phyloP scores from a whole-genome alignment of 371 early-diverging fungal genomes.

The Haplosporangium sp. region DNA sequence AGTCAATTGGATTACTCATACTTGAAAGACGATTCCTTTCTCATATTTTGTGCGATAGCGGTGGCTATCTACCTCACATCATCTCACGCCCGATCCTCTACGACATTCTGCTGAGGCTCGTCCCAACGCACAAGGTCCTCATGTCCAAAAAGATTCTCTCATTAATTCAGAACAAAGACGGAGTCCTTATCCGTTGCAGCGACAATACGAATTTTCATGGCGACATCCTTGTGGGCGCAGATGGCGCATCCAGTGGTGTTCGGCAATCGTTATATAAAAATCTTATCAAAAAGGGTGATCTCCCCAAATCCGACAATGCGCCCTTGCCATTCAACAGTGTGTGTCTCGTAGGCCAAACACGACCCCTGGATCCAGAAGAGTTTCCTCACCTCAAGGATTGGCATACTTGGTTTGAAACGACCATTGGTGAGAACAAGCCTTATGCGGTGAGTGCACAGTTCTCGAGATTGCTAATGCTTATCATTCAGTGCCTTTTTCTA shows the following conservation, averaged over 20 bases:
- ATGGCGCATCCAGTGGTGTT: slow-evolving; percentile 36
- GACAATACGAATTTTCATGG: slow-evolving; percentile 25
- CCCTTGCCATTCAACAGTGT: slow-evolving; percentile 30
- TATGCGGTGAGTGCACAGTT: slow-evolving; percentile 23
- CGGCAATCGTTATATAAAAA: slow-evolving; percentile 28
- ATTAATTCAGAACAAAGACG: slow-evolving; percentile 28
- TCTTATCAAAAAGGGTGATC: slow-evolving; percentile 7
- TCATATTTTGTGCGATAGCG: slow-evolving; percentile 5
- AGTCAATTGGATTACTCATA: not conserved
- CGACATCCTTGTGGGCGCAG: slow-evolving; percentile 41
- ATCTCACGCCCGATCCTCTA: slow-evolving; percentile 28
- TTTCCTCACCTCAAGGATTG: slow-evolving; percentile 24
- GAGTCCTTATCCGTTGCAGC: slow-evolving; percentile 29
- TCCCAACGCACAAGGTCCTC: slow-evolving; percentile 21
- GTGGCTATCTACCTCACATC: slow-evolving; percentile 29
- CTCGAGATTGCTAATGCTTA: not conserved
- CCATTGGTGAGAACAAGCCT: slow-evolving; percentile 27
- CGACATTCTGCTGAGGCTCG: slow-evolving; percentile 9
- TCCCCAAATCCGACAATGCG: slow-evolving; percentile 19
- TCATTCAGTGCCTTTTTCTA: too few species aligned
- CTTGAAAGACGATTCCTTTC: not conserved
- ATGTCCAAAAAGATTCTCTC: slow-evolving; percentile 35
- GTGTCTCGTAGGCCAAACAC: slow-evolving; percentile 40
- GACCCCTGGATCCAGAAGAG: slow-evolving; percentile 16
- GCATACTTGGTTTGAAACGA: slow-evolving; percentile 39